A percentile compares a stretch with the other conserved stretches of the same genome.
phyloP scores from a whole-genome alignment of 1,284 basidiomycete species.

The Phellopilus nigrolimitatus region DNA sequence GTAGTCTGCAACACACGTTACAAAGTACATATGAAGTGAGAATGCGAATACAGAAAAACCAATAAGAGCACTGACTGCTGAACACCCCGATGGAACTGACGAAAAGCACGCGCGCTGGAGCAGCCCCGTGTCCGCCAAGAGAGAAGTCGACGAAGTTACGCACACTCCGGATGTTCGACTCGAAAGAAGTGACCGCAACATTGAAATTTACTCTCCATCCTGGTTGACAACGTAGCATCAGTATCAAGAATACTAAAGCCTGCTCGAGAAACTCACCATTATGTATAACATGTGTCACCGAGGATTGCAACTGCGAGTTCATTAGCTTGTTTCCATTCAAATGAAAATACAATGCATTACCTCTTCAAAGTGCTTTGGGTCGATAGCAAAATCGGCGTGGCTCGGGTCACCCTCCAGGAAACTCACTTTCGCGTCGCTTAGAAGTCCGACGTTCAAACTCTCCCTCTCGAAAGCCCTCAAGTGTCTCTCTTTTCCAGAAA shows the following conservation, averaged over 20 bases:
- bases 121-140: constrained; percentile 24
- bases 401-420: constrained; percentile 29
- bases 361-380: constrained; percentile 23
- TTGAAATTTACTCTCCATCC: constrained; percentile 37
- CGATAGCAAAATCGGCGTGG: constrained; percentile 27
- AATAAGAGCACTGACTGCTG: not conserved
- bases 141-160: constrained; percentile 32
- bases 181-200: constrained; percentile 31
- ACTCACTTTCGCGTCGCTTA: constrained; percentile 29
- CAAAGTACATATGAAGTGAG: not conserved
- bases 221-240: not conserved
- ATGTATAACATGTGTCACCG: constrained; percentile 29
- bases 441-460: constrained; percentile 28
- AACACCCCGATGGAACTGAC: constrained; percentile 26
- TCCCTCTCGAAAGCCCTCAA: constrained; percentile 27
- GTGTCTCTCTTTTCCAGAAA: constrained; percentile 26
- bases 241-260: not conserved
- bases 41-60: not conserved
- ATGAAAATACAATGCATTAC: constrained; percentile 22
- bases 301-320: constrained; percentile 22
- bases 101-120: constrained; percentile 29
- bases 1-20: constrained; percentile 5
- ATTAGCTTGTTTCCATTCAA: not conserved
- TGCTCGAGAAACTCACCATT: constrained; percentile 24
- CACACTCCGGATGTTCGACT: constrained; percentile 28